Conservation (phyloP, 768 basidiomycete species). For the Sarcodon sp. region DNA sequence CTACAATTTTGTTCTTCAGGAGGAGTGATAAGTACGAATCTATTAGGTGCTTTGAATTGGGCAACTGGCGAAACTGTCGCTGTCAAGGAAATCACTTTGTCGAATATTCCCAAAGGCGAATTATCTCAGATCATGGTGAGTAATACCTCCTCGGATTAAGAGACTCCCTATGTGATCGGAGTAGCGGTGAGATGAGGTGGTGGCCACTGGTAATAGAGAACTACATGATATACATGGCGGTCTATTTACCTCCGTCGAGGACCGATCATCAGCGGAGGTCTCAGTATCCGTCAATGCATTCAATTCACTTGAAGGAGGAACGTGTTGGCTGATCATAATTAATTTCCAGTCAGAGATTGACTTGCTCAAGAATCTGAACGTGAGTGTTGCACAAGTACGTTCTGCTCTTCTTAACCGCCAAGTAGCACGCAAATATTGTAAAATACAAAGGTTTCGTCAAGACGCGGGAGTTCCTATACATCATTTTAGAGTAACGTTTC, state of each 20-base stretch:
- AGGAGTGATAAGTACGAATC: not conserved
- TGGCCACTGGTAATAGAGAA: not conserved
- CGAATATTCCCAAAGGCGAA: constrained; percentile 87
- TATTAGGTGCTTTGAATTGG: constrained; percentile 78
- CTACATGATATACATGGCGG: not conserved
- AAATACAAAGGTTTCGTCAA: constrained; percentile 99
- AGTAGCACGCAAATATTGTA: constrained; percentile 91
- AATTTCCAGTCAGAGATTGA: constrained; percentile 84
- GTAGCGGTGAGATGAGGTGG: no score
- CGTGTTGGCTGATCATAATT: not conserved
- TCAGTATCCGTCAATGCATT: no score
- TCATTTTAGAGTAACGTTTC: constrained; percentile 71
- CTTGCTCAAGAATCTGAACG: constrained; percentile 91
- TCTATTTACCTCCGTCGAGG: no score
- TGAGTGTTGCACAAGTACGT: constrained; percentile 20
- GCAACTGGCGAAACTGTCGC: constrained; percentile 97
- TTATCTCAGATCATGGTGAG: constrained; percentile 94
- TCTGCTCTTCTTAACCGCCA: not conserved
- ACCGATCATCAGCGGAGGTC: no score
- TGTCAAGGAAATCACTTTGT: constrained; percentile 93
- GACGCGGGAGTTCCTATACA: constrained; percentile 88
- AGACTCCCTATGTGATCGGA: no score
- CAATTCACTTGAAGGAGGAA: not conserved
- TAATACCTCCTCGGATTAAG: constrained; percentile 1
- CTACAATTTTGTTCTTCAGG: not conserved